Base-by-base conservation (phyloP, 805 yeast species). In the Hanseniaspora valbyensis region DNA sequence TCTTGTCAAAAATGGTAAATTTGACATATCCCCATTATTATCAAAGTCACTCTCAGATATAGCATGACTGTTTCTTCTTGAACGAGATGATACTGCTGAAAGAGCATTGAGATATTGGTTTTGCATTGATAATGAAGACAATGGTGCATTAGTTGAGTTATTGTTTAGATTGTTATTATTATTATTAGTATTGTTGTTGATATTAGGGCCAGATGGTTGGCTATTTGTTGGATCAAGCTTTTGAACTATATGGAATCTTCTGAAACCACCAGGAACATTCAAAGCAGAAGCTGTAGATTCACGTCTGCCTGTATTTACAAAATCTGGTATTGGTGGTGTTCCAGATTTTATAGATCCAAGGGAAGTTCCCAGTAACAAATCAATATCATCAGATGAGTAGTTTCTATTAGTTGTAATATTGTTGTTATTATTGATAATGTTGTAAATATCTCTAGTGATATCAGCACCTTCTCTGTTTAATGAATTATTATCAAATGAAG, bases 221-320 rank as follows among this genome's bases (percentile, higher is more conserved):
- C 16, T 32, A 24, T n/a, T 33, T 3, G 38, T 55, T 52, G 49
- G 49, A 54, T 42, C 64, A 61, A 64, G 61, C 49, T 69, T 68
- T 34, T 69, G 68, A 2, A 74, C 63, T 26, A 83, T 66, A 57
- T 73, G 83, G 52, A 81, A 85, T 57, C 94, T 69, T 63, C 94
- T 71, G 63, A 84, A 84, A 0, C 92, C 94, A 48, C 92, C 92
- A 0, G 94, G 94, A 10, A 83, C 80, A 55, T 82, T 78, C 39
- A 84, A 62, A 1, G 78, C 78, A 50, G 84, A 75, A 0, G 89
- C 90, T 12, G 72, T 67, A 0, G 87, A 78, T 13, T 77, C 78
- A 44, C 84, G 67, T 57, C 88, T 69, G 9, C 59, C 59, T 4
- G 60, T 43, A 52, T 54, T 59, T 29, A 45, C 43, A 38, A 18